phyloP scores from a whole-genome alignment of 495 filamentous ascomycete species.

The Talaromyces proteolyticus region DNA sequence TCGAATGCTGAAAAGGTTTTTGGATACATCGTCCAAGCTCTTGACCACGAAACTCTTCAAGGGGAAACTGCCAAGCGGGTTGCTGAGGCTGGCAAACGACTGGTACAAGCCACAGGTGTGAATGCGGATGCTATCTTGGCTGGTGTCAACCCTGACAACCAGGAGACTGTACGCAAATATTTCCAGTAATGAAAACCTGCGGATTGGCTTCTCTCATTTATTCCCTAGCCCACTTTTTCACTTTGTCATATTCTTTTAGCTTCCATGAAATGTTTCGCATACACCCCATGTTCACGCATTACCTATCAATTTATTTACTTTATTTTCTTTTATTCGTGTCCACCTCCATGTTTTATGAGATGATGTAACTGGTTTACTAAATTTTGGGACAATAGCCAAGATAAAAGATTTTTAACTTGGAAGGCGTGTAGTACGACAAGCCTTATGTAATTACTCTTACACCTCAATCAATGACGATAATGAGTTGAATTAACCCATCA shows the following conservation, averaged over 20 bases:
- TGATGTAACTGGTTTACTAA: neutral
- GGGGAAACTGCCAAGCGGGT: conserved; percentile 72
- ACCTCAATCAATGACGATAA: no score
- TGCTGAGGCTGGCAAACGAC: conserved; percentile 63
- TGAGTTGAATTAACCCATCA: no score
- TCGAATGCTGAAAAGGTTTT: conserved; percentile 73
- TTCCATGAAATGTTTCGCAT: neutral
- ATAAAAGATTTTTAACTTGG: neutral
- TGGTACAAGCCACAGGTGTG: conserved; percentile 62
- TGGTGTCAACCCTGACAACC: conserved; percentile 66
- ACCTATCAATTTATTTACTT: no score
- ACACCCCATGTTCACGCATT: neutral
- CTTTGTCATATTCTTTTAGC: neutral
- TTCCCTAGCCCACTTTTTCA: neutral
- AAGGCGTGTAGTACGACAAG: no score
- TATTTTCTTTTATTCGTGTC: neutral
- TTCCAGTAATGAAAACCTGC: conserved; percentile 44
- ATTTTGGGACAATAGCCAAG: neutral
- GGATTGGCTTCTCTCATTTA: neutral
- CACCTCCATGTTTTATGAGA: neutral
- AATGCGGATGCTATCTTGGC: conserved; percentile 66
- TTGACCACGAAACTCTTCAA: conserved; percentile 86
- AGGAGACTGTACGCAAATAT: conserved; percentile 65
- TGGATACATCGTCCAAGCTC: conserved; percentile 72
- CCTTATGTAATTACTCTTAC: no score